These are phyloP conservation scores for Whalleya microplaca DNA, from an alignment of 2,329 filamentous ascomycete species.

Conservation along the genomic window DNA sequence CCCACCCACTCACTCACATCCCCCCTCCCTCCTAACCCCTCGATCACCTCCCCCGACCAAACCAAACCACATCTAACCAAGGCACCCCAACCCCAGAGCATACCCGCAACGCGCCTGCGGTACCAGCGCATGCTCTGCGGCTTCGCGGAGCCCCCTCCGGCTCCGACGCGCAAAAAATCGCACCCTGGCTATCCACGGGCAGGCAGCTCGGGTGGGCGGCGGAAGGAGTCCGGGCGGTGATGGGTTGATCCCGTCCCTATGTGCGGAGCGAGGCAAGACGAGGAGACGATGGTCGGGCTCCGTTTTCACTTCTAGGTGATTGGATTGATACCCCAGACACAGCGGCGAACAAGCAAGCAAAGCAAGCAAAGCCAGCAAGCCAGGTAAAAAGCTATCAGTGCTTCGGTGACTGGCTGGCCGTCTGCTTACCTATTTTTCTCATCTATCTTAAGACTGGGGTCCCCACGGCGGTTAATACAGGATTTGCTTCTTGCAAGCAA, in stretches of 20 bases:
- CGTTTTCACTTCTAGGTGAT: too few species aligned
- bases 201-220: slow-evolving; percentile 4
- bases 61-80: background rate
- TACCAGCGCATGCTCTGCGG: slow-evolving; percentile 62
- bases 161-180: slow-evolving; percentile 9
- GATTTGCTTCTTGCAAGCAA: too few species aligned
- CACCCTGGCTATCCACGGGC: slow-evolving; percentile 3
- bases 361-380: too few species aligned
- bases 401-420: too few species aligned
- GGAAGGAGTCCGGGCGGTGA: background rate
- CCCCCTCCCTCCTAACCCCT: background rate
- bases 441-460: too few species aligned
- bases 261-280: background rate
- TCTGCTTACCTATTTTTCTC: too few species aligned
- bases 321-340: too few species aligned
- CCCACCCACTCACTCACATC: background rate
- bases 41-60: background rate
- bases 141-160: slow-evolving; percentile 42
- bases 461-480: too few species aligned
- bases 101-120: slow-evolving; percentile 58
- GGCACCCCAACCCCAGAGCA: slow-evolving; percentile 47
- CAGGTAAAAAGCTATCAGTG: too few species aligned
- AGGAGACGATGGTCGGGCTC: background rate
- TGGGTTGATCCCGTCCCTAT: too few species aligned
- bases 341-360: too few species aligned